Evolutionary conservation across 1,284 basidiomycete species (phyloP).

Genomic region (Thecaphora frezii): DNA sequence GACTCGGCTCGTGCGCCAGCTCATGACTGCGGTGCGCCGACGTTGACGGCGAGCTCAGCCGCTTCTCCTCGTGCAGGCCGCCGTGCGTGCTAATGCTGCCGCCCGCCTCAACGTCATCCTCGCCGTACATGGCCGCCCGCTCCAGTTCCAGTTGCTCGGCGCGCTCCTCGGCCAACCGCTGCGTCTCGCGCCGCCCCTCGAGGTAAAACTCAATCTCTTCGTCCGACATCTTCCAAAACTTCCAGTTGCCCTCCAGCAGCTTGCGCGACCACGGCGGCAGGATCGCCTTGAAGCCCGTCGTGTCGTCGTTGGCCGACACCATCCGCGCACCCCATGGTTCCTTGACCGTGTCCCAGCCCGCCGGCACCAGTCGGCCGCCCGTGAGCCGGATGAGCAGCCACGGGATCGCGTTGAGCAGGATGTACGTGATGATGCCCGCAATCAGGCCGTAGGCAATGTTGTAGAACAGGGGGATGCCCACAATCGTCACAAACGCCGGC

Average conservation of each 20-base stretch:
- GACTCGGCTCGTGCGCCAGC: conserved; percentile 4
- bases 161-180: conserved; percentile 29
- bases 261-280: conserved; percentile 55
- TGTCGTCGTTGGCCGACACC: conserved; percentile 33
- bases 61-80: conserved; percentile 17
- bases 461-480: conserved; percentile 46
- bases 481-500: conserved; percentile 61
- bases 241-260: conserved; percentile 40
- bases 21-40: not conserved
- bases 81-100: conserved; percentile 14
- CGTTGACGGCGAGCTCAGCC: not conserved
- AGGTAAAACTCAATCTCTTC: conserved; percentile 52
- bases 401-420: conserved; percentile 74
- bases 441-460: conserved; percentile 89
- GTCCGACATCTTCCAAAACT: conserved; percentile 54
- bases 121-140: conserved; percentile 33
- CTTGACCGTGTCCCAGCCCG: conserved; percentile 61
- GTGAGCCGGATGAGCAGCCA: conserved; percentile 65
- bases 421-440: conserved; percentile 72
- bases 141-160: conserved; percentile 40
- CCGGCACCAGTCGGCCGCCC: conserved; percentile 70
- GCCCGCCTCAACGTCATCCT: conserved; percentile 31
- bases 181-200: conserved; percentile 47
- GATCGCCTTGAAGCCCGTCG: conserved; percentile 32
- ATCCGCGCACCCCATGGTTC: conserved; percentile 48